Evolutionary conservation across 2,329 filamentous ascomycete species (phyloP), one percentile per base, ranked within the genome.

Genomic region (Sarocladiaceae sp.): DNA sequence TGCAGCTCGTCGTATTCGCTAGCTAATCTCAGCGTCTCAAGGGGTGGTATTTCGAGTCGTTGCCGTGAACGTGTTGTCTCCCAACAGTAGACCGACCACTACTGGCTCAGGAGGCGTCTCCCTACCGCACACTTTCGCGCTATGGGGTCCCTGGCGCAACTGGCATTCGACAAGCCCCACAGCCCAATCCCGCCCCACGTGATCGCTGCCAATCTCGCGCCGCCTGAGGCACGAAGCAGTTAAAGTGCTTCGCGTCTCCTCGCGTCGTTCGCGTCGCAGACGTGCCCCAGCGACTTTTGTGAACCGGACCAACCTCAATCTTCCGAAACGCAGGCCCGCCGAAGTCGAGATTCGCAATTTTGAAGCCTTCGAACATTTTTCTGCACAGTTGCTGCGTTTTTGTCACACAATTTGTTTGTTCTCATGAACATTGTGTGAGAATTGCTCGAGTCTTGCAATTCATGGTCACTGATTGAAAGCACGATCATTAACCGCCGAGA

Each of bases 251-350:
- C 67, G 67, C 68, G 67, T 69, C 53, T 50, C 54, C 57, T 61
- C 68, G 68, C 68, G 68, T 70, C 66, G 67, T 64, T 56, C 68
- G 68, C 68, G 68, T 71, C 67, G 60, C 57, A 54, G 58, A 65
- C 66, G 67, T 69, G 67, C 59, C 62, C 47, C 39, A 52, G 46
- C 33, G 20, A 44, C 49, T 42, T 52, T 50, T 33, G 44, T 48
- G 28, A 48, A 15, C 44, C 10, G 17, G 26, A 20, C 55, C 63
- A 58, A 60, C 59, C 59, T 58, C 42, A 53, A 57, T 59, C 57
- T 60, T 49, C 50, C 44, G n/a, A 18, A 48, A 10, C 44, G 6
- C 37, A 22, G 40, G 44, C n/a, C 44, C 44, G 23, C 28, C 20
- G 37, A 35, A 3, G 26, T 36, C 12, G 20, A 36, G 29, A 28